A percentile compares a stretch with the other conserved stretches of the same genome.
Conservation (phyloP, 2,329 filamentous ascomycete genomes). For the Diaporthe sp. region DNA sequence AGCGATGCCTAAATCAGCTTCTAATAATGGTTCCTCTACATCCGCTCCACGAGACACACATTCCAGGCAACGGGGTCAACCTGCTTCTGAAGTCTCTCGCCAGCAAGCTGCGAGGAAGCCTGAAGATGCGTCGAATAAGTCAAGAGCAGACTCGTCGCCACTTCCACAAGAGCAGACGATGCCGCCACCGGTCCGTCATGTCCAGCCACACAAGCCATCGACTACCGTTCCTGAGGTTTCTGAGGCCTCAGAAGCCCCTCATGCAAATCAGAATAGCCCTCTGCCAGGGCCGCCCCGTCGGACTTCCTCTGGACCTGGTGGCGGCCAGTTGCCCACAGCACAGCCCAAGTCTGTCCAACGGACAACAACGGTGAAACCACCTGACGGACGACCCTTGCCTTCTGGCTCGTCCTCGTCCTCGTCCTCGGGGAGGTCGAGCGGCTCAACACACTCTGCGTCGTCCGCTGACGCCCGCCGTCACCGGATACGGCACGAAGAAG, state of each 20-base stretch:
- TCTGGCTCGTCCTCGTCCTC: too few relatives aligned
- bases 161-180: not conserved
- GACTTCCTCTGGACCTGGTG: not conserved
- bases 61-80: not conserved
- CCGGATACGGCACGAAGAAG: too few relatives aligned
- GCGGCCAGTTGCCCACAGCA: not conserved
- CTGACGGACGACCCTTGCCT: too few relatives aligned
- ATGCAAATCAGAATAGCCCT: not conserved
- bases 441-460: too few relatives aligned
- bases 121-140: not conserved
- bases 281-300: not conserved
- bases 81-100: not conserved
- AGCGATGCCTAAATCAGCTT: not conserved
- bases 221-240: not conserved
- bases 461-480: too few relatives aligned
- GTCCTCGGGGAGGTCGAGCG: too few relatives aligned
- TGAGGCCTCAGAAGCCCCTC: not conserved
- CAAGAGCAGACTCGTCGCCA: not conserved
- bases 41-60: not conserved
- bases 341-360: not conserved
- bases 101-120: not conserved
- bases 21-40: not conserved
- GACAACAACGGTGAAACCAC: too few relatives aligned
- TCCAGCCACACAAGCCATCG: not conserved
- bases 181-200: not conserved